Evolutionary conservation across 2,329 filamentous ascomycete species (phyloP).

Genomic region (Ceratocystis papillata): DNA sequence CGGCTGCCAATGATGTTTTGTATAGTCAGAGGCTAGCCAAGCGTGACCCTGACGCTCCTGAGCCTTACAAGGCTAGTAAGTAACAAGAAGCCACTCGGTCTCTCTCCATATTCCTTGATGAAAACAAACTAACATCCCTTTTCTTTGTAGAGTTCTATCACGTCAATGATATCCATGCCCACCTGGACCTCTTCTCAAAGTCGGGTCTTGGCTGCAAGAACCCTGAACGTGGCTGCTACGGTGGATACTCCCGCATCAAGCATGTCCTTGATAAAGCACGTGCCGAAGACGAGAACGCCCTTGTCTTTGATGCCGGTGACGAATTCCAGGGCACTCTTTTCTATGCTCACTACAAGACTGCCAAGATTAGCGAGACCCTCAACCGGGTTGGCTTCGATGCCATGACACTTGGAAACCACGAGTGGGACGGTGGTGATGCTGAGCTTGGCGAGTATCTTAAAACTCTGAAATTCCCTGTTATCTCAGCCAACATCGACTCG

Average conservation of each 20-base stretch:
- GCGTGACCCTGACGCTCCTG: conserved; percentile 39
- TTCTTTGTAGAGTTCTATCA: conserved; percentile 49
- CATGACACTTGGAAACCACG: conserved; percentile 58
- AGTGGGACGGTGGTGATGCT: conserved; percentile 56
- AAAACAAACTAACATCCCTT: not conserved
- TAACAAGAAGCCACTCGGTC: not conserved
- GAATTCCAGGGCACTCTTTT: conserved; percentile 60
- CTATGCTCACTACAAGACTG: conserved; percentile 54
- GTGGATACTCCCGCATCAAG: conserved; percentile 55
- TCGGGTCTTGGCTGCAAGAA: conserved; percentile 52
- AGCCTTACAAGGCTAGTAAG: conserved; percentile 45
- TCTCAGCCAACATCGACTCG: conserved; percentile 53
- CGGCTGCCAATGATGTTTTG: conserved; percentile 38
- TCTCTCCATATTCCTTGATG: not conserved
- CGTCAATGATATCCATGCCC: conserved; percentile 58
- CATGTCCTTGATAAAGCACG: conserved; percentile 47
- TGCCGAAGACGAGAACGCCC: conserved; percentile 46
- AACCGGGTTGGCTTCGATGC: conserved; percentile 56
- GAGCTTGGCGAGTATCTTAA: conserved; percentile 49
- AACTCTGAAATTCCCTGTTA: conserved; percentile 54
- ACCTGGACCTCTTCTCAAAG: conserved; percentile 51
- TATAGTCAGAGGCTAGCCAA: conserved; percentile 41
- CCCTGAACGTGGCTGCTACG: conserved; percentile 48
- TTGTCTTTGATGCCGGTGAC: conserved; percentile 56
- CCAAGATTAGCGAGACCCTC: conserved; percentile 57